A percentile compares a stretch with the other conserved stretches of the same genome.
Conservation (phyloP, 1,139 yeast genomes). For the Debaryomyces psychrophilus region DNA sequence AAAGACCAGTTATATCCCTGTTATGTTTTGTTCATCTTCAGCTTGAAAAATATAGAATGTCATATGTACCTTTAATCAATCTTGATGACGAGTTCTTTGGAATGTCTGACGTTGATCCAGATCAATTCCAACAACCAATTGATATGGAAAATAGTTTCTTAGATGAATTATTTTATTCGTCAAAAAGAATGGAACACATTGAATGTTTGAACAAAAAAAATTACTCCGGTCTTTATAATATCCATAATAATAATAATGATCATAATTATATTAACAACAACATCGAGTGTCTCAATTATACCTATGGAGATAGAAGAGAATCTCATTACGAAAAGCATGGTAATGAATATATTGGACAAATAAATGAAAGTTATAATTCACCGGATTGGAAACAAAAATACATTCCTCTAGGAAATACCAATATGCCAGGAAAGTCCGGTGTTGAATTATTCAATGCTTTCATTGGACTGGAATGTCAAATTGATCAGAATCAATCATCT, state of each 20-base stretch:
- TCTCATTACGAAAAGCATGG: not conserved
- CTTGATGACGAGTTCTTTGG: conserved; percentile 1
- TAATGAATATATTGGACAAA: not conserved
- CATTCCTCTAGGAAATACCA: not conserved
- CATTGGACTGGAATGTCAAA: not conserved
- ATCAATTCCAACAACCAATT: not conserved
- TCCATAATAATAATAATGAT: not conserved
- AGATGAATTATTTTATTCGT: not conserved
- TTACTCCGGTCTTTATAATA: not conserved
- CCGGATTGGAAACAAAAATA: not conserved
- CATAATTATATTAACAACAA: not conserved
- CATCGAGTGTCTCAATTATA: not conserved
- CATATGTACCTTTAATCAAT: not conserved
- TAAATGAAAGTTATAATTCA: not conserved
- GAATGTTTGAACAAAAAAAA: not conserved
- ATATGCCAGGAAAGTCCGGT: not conserved
- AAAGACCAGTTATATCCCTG: no score
- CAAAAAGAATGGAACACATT: not conserved
- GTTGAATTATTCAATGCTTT: not conserved
- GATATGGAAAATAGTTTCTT: not conserved
- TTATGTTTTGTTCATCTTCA: not conserved
- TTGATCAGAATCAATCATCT: not conserved
- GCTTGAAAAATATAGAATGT: not conserved
- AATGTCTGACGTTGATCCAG: not conserved
- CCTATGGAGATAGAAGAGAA: not conserved